Conservation (phyloP, 768 basidiomycete species). For the Macrolepiota dolichaula region DNA sequence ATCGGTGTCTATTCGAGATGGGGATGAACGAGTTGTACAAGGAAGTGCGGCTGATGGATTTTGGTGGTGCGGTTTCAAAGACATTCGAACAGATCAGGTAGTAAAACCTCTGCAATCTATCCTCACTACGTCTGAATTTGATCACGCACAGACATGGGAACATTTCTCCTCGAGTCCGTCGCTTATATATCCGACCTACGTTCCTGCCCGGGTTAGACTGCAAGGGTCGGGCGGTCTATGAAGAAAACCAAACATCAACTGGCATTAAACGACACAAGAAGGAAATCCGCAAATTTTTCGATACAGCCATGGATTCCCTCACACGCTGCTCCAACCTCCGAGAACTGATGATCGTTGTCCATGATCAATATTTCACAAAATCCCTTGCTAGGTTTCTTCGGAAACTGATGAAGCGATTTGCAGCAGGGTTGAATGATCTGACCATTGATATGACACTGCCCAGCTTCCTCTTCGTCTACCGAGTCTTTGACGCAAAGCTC, state of each 20-base stretch:
- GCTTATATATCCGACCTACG: slow-evolving; percentile 23
- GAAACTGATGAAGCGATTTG: slow-evolving; percentile 19
- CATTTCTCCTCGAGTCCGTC: slow-evolving; percentile 21
- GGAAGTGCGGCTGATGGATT: slow-evolving; percentile 24
- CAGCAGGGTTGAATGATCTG: slow-evolving; percentile 17
- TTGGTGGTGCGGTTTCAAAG: slow-evolving; percentile 18
- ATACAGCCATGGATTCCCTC: slow-evolving; percentile 11
- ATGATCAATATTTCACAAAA: slow-evolving; percentile 20
- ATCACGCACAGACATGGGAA: slow-evolving; percentile 14
- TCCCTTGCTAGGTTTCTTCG: slow-evolving; percentile 19
- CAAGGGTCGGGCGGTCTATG: not conserved
- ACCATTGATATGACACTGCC: slow-evolving; percentile 21
- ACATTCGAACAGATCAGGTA: slow-evolving; percentile 22
- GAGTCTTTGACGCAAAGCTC: slow-evolving; percentile 11
- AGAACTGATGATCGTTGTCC: slow-evolving; percentile 22
- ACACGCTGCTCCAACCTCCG: slow-evolving; percentile 17
- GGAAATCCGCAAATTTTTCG: slow-evolving; percentile 12
- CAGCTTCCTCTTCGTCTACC: slow-evolving; percentile 19
- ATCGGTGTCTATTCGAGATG: slow-evolving; percentile 25
- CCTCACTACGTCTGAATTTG: not conserved
- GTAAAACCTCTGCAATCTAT: not conserved
- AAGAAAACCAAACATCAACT: not conserved
- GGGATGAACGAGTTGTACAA: slow-evolving; percentile 26
- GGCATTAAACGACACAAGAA: not conserved
- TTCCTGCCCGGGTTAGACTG: slow-evolving; percentile 22